Evolutionary conservation across 2,329 filamentous ascomycete species (phyloP), one percentile per base, ranked within the genome.

Genomic region (Tolypocladium album): DNA sequence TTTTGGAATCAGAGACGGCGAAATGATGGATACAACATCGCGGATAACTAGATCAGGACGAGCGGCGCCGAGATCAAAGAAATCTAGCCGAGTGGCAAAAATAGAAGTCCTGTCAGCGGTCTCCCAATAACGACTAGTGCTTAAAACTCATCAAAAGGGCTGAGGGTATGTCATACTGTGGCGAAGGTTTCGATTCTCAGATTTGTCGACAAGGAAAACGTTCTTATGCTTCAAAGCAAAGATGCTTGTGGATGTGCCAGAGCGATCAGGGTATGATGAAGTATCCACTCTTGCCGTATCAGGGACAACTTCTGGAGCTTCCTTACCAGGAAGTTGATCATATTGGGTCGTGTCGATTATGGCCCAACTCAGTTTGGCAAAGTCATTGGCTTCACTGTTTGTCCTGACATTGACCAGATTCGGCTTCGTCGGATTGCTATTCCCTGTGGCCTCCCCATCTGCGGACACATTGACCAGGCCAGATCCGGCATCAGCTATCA

Each of bases 271-370:
- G 38, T 55, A 55, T 12, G 34, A 38, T 15, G 12, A 38, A 8
- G 4, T 34, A 8, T 55, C 53, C 6, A 55, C 34, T 15, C 53
- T 8, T 36, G 34, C 27, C 4, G 13, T 24, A 27, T 22, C 50
- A 13, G 36, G 60, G 34, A 20, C 36, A 9, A 20, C 55, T 36
- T 50, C 36, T 9, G 60, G 60, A 4, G 53, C 60, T 15, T 52
- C 34, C 31, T 42, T 59, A 43, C 60, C 60, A 9, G 60, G 43
- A 2, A 61, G 52, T 38, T 61, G 60, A 40, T 61, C 53, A 27
- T 61, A 61, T 12, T 61, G 60, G 15, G 60, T 61, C 11, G 60
- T 61, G 17, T 61, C 60, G 38, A 61, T 59, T 36, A 61, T 57
- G 43, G 60, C 60, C 60, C 60, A 61, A 27, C 40, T 57, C 24